Evolutionary conservation across 441 rosid species (phyloP), one percentile per base, ranked within the genome.

Genomic region (Corymbia citriodora): DNA sequence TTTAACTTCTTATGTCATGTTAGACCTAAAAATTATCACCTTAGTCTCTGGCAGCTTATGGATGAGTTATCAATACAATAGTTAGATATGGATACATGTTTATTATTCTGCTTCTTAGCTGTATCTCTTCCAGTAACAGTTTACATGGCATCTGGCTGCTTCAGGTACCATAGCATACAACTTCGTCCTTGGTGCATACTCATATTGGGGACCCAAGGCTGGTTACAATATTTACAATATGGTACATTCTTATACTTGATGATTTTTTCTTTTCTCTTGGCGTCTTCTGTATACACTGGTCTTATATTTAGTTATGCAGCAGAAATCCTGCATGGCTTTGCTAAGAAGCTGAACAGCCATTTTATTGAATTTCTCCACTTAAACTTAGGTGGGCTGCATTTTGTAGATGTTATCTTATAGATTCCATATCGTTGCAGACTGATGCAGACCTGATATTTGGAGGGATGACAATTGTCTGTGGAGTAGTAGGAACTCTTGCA

Each of bases 201-300:
- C 99, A 15, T 98, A 96, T 91, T 98, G 99, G 99, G 99, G 99
- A 13, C 99, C 99, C 72, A 98, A 98, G 93, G 99, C 99, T 92
- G 99, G 98, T 88, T 91, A 96, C 82, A 95, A 92, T 92, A 97
- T 98, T 74, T 98, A 97, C 93, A 94, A 98, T 57, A 95, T 96
- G 98, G 97, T 95, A 93, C 90, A 27, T 33, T 87, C 52, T 59
- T 87, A 27, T 87, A 55, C 52, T 79, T 79, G n/a, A 79, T 79
- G 70, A 29, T 63, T 63, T 63, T 63, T 63, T n/a, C 55, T 87
- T 52, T 72, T 49, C 85, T 85, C 57, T 59, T 87, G 55, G 63
- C n/a, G 52, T 63, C 74, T 48, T 82, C 50, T 12, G 48, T 72
- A 23, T 55, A 91, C 91, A 92, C 90, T 52, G 48, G 89, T 54